Base-by-base conservation (phyloP, 768 basidiomycete genomes). In the Amanita jacksonii region DNA sequence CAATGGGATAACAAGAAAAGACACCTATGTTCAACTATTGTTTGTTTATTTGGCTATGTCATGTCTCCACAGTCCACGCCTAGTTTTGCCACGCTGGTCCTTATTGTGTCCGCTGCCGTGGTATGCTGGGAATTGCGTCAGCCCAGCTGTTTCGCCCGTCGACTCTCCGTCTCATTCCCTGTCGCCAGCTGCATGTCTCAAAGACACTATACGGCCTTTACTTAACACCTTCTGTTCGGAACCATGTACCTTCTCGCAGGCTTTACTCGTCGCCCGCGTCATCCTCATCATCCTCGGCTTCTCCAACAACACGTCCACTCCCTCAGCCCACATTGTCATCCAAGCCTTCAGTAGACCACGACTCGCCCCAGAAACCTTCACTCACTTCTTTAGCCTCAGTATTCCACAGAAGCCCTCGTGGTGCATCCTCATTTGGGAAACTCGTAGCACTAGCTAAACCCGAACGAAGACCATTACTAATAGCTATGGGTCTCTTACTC, bases 401-500 rank as follows among this genome's bases (percentile, higher is more conserved):
- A 3, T 48, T 74, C 43, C 55, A 49, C 23, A 65, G 59, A 8
- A 58, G 64, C 4, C 63, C 69, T 3, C 49, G 69, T 35, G 68
- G 68, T 33, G 60, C 70, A 7, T 79, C 85, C 1, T 87, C 84
- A 1, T 72, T 90, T 48, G 67, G 72, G 49, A 86, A 87, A 59
- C 79, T 97, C 25, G 52, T 84, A 8, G 65, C 79, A 1, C 76
- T 98, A 31, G 90, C 91, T 0, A 79, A 67, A 54, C 85, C 90
- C 1, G 94, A 98, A 64, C 71, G 69, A 54, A 86, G 79, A 51
- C 80, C 86, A 1, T 69, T 96, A 7, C 56, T 74, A 0, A 70
- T 80, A 33, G 92, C 92, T 5, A 68, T 92, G 36, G 85, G 83
- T 0, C 63, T 94, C 50, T 70, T 97, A 6, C 60, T 93, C 12